phyloP scores from a whole-genome alignment of 306 rosid genomes.

The Casuarina cunninghamiana region DNA sequence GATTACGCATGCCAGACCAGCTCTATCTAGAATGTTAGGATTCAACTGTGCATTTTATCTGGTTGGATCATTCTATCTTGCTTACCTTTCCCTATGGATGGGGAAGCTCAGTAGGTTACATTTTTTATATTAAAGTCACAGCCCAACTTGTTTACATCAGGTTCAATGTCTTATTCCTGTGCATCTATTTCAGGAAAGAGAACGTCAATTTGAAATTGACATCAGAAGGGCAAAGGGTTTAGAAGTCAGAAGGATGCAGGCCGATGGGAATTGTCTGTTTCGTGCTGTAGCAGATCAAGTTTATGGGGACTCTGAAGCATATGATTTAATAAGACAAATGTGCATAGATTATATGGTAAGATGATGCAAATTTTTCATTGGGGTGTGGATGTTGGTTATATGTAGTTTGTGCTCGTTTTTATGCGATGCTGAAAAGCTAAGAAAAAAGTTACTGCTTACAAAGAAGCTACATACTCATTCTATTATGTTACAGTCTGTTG shows the following conservation, averaged over 20 bases:
- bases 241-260: constrained; percentile 87
- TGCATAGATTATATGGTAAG: constrained; percentile 93
- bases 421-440: constrained; percentile 9
- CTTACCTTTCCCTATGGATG: too few relatives aligned
- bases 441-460: not conserved
- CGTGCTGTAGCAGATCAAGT: constrained; percentile 98
- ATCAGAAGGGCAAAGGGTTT: constrained; percentile 76
- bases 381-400: not conserved
- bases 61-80: not conserved
- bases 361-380: constrained; percentile 1
- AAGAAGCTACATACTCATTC: constrained; percentile 6
- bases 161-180: constrained; percentile 4
- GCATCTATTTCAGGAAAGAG: constrained; percentile 69
- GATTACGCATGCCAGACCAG: not conserved
- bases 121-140: not conserved
- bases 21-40: not conserved
- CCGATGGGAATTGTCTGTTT: constrained; percentile 97
- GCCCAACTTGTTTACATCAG: constrained; percentile 9
- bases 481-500: constrained; percentile 6
- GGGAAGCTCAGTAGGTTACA: not conserved
- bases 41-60: not conserved
- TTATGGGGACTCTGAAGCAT: constrained; percentile 82
- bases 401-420: not conserved
- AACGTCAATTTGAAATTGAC: constrained; percentile 86
- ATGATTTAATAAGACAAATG: constrained; percentile 82